A percentile compares a stretch with the other conserved stretches of the same genome.
Conservation (phyloP, 495 filamentous ascomycete genomes). For the Stereocaulon alpinum region DNA sequence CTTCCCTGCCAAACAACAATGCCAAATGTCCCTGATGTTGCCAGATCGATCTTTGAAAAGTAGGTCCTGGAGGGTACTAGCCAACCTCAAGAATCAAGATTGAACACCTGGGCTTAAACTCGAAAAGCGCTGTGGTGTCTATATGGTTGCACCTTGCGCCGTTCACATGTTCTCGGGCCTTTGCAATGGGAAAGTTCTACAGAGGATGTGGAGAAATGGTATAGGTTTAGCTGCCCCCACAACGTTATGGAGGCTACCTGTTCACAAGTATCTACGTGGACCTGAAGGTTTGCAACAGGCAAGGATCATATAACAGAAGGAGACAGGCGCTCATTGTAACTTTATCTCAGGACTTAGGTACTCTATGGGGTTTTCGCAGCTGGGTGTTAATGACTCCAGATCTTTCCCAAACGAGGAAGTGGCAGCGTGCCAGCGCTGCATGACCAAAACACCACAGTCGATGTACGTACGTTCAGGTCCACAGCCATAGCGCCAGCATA, state of each 20-base stretch:
- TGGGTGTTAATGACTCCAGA: background rate
- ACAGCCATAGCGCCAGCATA: conserved; percentile 1
- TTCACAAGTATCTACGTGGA: background rate
- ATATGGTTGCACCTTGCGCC: too few relatives aligned
- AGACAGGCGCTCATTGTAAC: background rate
- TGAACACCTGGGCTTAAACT: too few relatives aligned
- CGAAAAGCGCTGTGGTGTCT: too few relatives aligned
- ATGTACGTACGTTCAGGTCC: background rate
- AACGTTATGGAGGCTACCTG: background rate
- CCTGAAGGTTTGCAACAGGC: background rate
- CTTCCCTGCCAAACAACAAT: too few relatives aligned
- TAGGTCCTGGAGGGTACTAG: too few relatives aligned
- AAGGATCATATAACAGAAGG: background rate
- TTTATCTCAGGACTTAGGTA: background rate
- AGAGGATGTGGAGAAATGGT: too few relatives aligned
- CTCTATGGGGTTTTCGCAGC: background rate
- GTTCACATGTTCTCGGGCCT: too few relatives aligned
- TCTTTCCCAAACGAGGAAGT: background rate
- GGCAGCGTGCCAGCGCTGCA: background rate
- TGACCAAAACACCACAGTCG: background rate
- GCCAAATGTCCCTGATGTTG: too few relatives aligned
- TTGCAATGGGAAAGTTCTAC: too few relatives aligned
- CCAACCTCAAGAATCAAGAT: too few relatives aligned
- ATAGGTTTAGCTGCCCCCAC: background rate
- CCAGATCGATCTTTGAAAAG: too few relatives aligned